Base-by-base conservation (phyloP, 208 protist genomes). In the Endotrypanum monterogeii region DNA sequence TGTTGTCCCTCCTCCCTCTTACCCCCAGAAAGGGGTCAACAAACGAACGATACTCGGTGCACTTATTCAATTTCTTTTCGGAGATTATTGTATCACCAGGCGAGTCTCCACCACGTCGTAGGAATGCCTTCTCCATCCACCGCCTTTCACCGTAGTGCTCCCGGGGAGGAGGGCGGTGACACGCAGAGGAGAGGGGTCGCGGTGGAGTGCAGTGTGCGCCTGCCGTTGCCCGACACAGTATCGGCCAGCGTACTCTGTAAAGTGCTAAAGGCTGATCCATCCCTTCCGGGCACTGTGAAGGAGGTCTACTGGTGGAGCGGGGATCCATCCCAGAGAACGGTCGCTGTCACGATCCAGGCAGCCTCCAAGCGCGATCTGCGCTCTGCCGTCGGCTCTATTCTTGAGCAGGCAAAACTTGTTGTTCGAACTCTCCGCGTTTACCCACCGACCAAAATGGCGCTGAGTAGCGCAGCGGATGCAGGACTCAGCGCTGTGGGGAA, bases 331-430 rank as follows among this genome's bases (percentile, higher is more conserved):
- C 75, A 75, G 51, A 75, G 80, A 18, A 92, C 84, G 44, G 83
- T 92, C 0, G 54, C 68, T 20, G 78, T 90, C 5, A 78, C 66
- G 28, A 48, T 90, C 5, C 55, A 63, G 56, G 78, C 80, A 11
- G 28, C 55, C 16, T 60, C 73, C 23, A 71, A 80, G 67, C 78
- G 79, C n/a, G 67, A 82, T 14, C 48, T 92, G 67, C 85, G 85
- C 25, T 71, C 78, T 28, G 85, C 82, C 23, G 67, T 92, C 28
- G 79, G 78, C 11, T 76, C 84, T 14, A 68, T 86, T 50, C 51
- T 88, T 48, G 82, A 86, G 72, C 88, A 92, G 60, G 50, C 60
- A 6, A 93, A 86, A 69, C 81, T 93, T 25, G 74, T 88, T 18
- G 67, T 89, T 28, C 73, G 88, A 37, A 90, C 85, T 25, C 67